Evolutionary conservation across 139 green algal species (phyloP).

Genomic region (Coelastrella sp.): DNA sequence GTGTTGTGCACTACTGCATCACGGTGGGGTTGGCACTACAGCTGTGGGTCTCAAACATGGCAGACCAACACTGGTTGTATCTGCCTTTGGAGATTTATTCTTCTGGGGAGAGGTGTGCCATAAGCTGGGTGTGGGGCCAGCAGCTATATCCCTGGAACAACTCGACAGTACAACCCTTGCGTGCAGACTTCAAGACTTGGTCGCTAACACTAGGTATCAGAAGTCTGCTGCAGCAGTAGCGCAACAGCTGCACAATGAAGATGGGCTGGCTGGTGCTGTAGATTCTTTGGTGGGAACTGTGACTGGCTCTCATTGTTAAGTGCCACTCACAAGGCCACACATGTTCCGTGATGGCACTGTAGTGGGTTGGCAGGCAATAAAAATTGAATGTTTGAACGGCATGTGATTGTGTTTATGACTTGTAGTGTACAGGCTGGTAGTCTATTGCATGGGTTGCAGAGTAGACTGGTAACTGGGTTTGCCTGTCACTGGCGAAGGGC

Average conservation of each 20-base stretch:
- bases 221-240: not conserved
- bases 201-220: not conserved
- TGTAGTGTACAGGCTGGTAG: no score
- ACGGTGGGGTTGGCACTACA: constrained; percentile 42
- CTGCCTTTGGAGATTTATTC: constrained; percentile 41
- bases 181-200: not conserved
- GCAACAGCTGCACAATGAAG: not conserved
- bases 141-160: constrained; percentile 2
- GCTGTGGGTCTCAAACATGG: constrained; percentile 13
- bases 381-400: no score
- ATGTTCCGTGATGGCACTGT: no score
- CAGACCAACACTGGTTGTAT: constrained; percentile 15
- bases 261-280: constrained; percentile 35
- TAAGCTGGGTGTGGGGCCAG: constrained; percentile 26
- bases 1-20: constrained; percentile 40
- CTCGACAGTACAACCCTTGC: not conserved
- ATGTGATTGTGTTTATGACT: no score
- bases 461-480: no score
- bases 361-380: no score
- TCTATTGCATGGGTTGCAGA: no score
- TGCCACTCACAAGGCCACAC: no score
- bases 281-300: no score
- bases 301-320: no score
- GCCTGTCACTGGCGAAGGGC: no score
- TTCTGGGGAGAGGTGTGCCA: constrained; percentile 38